Evolutionary conservation across 2,329 filamentous ascomycete genomes (phyloP).

Genomic region (Beauveria asiatica): DNA sequence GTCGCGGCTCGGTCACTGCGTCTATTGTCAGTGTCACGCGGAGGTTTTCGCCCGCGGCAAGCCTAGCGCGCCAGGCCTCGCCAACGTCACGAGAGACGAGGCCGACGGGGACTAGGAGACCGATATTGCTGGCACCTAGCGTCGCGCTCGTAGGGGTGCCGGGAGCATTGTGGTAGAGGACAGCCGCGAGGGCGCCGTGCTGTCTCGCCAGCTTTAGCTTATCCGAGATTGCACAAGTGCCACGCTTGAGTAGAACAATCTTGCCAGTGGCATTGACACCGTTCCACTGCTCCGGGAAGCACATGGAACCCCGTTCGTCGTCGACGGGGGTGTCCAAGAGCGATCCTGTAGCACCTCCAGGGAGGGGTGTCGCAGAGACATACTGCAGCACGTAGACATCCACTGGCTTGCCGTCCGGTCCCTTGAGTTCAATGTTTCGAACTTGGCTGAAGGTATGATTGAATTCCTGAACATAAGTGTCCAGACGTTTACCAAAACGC

Average conservation of each 20-base stretch:
- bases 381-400: conserved; percentile 36
- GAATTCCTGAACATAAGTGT: conserved; percentile 39
- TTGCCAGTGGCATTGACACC: conserved; percentile 33
- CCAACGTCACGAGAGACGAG: conserved; percentile 29
- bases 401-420: conserved; percentile 24
- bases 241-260: conserved; percentile 37
- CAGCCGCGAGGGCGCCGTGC: conserved; percentile 33
- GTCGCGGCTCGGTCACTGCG: conserved; percentile 26
- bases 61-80: conserved; percentile 24
- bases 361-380: conserved; percentile 35
- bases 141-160: conserved; percentile 42
- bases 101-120: conserved; percentile 27
- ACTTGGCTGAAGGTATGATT: conserved; percentile 37
- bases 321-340: conserved; percentile 29
- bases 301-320: conserved; percentile 28
- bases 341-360: conserved; percentile 24
- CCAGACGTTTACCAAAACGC: conserved; percentile 31
- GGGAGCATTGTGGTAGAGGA: conserved; percentile 54
- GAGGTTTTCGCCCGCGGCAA: conserved; percentile 26
- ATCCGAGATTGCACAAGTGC: conserved; percentile 31
- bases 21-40: conserved; percentile 29
- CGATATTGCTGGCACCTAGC: conserved; percentile 35
- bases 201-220: conserved; percentile 34
- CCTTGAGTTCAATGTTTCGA: conserved; percentile 34
- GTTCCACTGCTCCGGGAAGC: conserved; percentile 33